Conservation (phyloP, 1,139 yeast genomes). For the Nematodospora anomalae region DNA sequence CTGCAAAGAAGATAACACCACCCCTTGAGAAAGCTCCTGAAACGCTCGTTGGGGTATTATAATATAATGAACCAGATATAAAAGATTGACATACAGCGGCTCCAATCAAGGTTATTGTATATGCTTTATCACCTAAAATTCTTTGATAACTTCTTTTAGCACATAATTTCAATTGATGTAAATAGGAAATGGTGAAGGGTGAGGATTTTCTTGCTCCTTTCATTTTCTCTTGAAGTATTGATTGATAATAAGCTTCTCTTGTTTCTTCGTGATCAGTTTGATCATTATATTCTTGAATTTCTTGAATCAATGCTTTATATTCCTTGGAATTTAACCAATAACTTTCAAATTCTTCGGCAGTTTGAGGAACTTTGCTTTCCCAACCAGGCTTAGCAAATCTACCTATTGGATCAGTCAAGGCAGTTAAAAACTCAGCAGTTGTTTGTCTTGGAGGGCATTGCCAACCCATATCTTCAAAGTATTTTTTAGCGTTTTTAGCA, state of each 20-base stretch:
- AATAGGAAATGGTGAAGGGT: conserved; percentile 45
- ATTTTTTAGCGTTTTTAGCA: conserved; percentile 50
- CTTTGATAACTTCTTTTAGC: conserved; percentile 50
- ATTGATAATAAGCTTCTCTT: conserved; percentile 31
- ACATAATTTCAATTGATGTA: conserved; percentile 48
- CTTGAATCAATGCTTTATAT: conserved; percentile 36
- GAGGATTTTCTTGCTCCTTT: conserved; percentile 43
- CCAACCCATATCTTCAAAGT: conserved; percentile 62
- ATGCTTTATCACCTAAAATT: conserved; percentile 51
- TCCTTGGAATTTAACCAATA: conserved; percentile 57
- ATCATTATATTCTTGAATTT: conserved; percentile 42
- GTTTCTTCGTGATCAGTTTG: conserved; percentile 39
- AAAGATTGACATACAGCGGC: conserved; percentile 54
- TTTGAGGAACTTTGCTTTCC: conserved; percentile 54
- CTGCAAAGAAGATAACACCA: conserved; percentile 54
- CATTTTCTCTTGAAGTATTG: conserved; percentile 43
- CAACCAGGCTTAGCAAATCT: conserved; percentile 45
- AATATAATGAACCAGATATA: conserved; percentile 53
- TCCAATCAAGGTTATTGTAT: conserved; percentile 43
- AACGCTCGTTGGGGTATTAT: conserved; percentile 39
- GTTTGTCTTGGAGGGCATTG: conserved; percentile 61
- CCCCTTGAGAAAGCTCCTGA: conserved; percentile 59
- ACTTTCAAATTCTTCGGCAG: conserved; percentile 56
- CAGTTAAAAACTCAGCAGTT: conserved; percentile 67
- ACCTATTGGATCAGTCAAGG: conserved; percentile 61